A percentile compares a stretch with the other conserved stretches of the same genome.
phyloP scores from a whole-genome alignment of 1,284 basidiomycete genomes.

The Ganoderma leucocontextum region DNA sequence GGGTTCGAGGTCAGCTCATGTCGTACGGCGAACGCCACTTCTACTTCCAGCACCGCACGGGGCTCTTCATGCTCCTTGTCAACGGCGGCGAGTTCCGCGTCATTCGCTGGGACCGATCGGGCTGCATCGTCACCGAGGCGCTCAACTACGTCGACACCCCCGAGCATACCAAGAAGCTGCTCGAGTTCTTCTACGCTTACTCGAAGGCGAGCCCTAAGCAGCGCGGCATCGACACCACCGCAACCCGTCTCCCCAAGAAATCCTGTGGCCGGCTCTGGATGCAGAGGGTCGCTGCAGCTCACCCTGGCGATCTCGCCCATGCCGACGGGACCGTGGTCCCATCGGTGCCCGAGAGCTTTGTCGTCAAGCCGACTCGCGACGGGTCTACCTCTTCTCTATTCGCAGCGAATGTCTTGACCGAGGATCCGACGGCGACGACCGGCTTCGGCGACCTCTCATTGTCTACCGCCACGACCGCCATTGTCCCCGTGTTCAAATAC shows the following conservation, averaged over 20 bases:
- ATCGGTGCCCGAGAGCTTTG: neutral
- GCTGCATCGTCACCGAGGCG: constrained; percentile 7
- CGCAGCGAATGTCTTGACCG: neutral
- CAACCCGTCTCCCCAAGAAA: neutral
- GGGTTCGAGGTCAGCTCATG: constrained; percentile 8
- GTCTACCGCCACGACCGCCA: neutral
- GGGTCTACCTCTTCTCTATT: neutral
- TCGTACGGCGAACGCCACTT: constrained; percentile 8
- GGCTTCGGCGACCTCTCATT: neutral
- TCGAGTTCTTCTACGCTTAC: constrained; percentile 10
- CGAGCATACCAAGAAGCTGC: constrained; percentile 4
- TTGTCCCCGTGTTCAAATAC: constrained; percentile 14
- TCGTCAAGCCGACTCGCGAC: neutral
- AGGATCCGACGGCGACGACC: neutral
- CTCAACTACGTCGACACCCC: constrained; percentile 5
- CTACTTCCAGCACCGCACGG: constrained; percentile 6
- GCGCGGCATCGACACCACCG: constrained; percentile 18
- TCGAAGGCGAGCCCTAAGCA: neutral
- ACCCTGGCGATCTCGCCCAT: constrained; percentile 7
- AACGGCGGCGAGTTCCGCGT: neutral
- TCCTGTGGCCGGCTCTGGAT: constrained; percentile 19
- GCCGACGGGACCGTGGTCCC: neutral
- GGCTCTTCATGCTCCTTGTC: constrained; percentile 3
- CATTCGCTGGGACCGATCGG: constrained; percentile 14
- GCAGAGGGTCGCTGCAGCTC: neutral